Percentiles rank a stretch among this genome's conserved stretches.
These are phyloP conservation scores for Mortierella sp. DNA, from an alignment of 371 early-diverging fungal species.

Conservation along the genomic window DNA sequence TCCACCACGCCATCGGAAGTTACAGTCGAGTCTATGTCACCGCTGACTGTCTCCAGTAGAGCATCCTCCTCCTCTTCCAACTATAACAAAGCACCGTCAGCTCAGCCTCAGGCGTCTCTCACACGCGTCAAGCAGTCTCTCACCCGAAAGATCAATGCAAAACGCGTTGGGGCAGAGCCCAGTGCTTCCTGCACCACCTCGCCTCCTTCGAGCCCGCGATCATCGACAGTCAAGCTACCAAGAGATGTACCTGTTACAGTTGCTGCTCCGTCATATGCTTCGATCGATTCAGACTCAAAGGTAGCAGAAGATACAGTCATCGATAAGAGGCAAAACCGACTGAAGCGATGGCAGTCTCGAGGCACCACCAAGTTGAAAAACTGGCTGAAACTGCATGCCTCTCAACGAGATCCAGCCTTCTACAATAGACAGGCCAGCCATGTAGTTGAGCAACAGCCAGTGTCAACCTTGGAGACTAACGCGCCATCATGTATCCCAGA, in stretches of 20 bases:
- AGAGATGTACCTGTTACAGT: neutral
- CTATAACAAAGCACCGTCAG: neutral
- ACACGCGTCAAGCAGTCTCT: conserved; percentile 19
- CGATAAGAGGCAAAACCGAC: conserved; percentile 3
- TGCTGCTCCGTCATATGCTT: neutral
- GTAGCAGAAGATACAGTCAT: too few relatives aligned
- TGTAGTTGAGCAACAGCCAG: neutral
- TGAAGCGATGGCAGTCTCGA: conserved; percentile 25
- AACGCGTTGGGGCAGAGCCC: conserved; percentile 18
- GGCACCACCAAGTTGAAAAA: conserved; percentile 23
- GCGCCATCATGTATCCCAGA: too few relatives aligned
- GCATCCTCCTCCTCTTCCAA: neutral
- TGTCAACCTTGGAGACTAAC: too few relatives aligned
- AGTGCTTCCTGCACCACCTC: neutral
- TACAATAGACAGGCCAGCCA: neutral
- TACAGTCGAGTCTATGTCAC: neutral
- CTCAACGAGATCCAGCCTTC: neutral
- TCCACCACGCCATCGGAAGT: neutral
- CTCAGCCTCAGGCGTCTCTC: conserved; percentile 2
- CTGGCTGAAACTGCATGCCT: conserved; percentile 6
- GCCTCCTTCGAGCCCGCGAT: neutral
- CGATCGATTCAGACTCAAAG: too few relatives aligned
- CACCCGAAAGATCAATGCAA: conserved; percentile 7
- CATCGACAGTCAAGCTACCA: neutral
- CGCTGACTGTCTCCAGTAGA: neutral